Percentiles rank a stretch among this genome's conserved stretches.
Evolutionary conservation across 306 rosid species (phyloP).

Genomic region (Neltuma alba): DNA sequence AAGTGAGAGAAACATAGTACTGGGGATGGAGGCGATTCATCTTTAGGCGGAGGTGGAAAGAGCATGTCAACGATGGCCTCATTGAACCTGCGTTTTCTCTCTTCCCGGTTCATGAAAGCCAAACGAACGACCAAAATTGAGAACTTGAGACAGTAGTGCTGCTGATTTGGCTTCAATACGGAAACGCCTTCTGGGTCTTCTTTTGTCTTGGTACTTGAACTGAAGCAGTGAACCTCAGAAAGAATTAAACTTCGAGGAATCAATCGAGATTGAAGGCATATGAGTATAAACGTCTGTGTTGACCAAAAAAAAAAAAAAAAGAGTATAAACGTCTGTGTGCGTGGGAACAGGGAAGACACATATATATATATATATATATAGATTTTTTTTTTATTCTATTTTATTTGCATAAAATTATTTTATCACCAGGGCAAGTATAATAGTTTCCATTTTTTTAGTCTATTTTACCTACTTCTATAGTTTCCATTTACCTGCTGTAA

Average conservation of each 20-base stretch:
- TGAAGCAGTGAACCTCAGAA: neutral
- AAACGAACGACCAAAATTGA: neutral
- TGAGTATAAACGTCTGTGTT: too few relatives aligned
- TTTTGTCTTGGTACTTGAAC: neutral
- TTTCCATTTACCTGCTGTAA: too few relatives aligned
- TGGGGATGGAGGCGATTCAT: constrained; percentile 17
- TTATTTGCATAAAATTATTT: too few relatives aligned
- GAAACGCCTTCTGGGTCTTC: neutral
- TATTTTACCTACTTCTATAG: too few relatives aligned
- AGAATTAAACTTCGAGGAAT: neutral
- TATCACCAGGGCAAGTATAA: too few relatives aligned
- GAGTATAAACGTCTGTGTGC: too few relatives aligned
- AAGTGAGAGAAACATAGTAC: neutral
- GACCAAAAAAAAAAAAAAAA: too few relatives aligned
- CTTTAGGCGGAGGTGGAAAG: constrained; percentile 49
- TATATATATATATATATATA: too few relatives aligned
- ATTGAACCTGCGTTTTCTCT: constrained; percentile 63
- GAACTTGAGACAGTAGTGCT: neutral
- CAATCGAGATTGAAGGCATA: neutral
- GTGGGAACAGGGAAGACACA: too few relatives aligned
- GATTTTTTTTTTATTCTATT: too few relatives aligned
- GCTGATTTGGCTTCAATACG: neutral
- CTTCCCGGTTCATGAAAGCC: constrained; percentile 48
- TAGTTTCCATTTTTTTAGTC: too few relatives aligned
- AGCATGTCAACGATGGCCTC: constrained; percentile 68